These are phyloP conservation scores for Fusarium oligoseptatum DNA, from an alignment of 2,329 filamentous ascomycete genomes.

Conservation along the genomic window DNA sequence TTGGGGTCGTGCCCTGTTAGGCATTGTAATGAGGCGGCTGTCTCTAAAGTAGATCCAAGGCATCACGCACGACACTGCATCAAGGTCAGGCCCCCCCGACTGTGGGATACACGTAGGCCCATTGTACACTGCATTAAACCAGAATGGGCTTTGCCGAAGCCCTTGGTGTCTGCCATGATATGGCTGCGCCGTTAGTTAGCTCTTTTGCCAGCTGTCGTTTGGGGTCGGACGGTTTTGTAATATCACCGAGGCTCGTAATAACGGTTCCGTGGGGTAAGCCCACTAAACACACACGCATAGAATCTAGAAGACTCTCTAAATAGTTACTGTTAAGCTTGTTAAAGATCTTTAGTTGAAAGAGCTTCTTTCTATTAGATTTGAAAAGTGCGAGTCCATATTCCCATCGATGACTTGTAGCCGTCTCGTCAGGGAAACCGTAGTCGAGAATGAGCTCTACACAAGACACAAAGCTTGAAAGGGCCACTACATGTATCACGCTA, in stretches of 20 bases:
- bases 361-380: background rate
- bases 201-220: background rate
- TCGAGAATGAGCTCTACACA: background rate
- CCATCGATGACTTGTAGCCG: background rate
- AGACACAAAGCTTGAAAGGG: too few relatives aligned
- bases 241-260: background rate
- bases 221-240: background rate
- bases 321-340: fast-evolving
- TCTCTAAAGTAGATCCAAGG: background rate
- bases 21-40: background rate
- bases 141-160: background rate
- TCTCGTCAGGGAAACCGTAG: background rate
- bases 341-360: fast-evolving
- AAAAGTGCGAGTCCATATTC: background rate
- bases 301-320: background rate
- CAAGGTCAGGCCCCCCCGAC: background rate
- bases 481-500: background rate
- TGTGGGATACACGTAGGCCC: background rate
- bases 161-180: background rate
- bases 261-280: background rate
- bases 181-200: background rate
- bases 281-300: background rate
- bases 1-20: too few relatives aligned
- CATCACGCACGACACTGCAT: background rate
- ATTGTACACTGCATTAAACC: background rate